Conservation (phyloP, 306 rosid species). For the Citrullus mucosospermus region DNA sequence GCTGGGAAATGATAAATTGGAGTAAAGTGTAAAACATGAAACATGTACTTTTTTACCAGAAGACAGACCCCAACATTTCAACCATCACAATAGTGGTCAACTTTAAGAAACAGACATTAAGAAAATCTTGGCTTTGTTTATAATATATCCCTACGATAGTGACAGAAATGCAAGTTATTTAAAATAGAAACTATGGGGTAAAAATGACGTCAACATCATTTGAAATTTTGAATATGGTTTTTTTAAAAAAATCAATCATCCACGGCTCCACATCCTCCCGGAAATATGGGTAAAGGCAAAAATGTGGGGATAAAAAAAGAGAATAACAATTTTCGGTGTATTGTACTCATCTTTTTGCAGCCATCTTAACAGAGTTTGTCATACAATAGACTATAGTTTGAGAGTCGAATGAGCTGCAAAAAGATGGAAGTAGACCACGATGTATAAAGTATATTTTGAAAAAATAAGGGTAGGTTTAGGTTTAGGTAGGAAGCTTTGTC, state of each 20-base stretch:
- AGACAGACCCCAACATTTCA: neutral
- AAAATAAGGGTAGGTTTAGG: neutral
- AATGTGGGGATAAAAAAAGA: neutral
- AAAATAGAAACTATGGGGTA: neutral
- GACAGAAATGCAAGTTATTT: neutral
- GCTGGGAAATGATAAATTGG: neutral
- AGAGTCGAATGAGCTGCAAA: neutral
- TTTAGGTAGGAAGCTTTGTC: constrained; percentile 10
- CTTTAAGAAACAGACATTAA: neutral
- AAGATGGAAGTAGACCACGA: neutral
- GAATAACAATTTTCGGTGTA: neutral
- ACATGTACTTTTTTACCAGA: neutral
- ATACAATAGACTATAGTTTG: too few relatives aligned
- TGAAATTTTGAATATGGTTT: neutral
- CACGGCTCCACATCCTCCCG: neutral
- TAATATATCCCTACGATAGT: neutral
- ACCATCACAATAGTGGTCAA: neutral
- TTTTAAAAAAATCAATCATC: neutral
- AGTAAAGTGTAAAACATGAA: neutral
- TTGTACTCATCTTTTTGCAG: too few relatives aligned
- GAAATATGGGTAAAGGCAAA: neutral
- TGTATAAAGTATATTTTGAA: too few relatives aligned
- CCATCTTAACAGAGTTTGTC: too few relatives aligned
- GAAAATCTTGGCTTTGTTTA: neutral
- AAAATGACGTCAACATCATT: neutral